Base-by-base conservation (phyloP, 495 filamentous ascomycete species). In the Xylaria longipes region DNA sequence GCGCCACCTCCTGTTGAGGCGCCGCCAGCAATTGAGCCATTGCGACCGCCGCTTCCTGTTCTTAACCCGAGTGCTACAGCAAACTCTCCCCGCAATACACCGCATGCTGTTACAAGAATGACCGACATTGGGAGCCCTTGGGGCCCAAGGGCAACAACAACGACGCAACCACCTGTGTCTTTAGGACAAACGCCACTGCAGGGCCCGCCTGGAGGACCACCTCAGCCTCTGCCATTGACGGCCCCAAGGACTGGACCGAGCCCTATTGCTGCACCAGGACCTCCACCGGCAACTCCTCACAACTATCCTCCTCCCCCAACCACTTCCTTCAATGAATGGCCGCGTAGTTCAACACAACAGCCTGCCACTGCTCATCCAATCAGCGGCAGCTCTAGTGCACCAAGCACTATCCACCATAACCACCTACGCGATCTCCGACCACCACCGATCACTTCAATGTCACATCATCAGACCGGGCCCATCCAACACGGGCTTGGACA, bases 351-450 rank as follows among this genome's bases (percentile, higher is more conserved):
- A n/a, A 69, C 81, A 76, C 76, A 81, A 65, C 66, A 78, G 57
- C 73, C 81, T n/a, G 73, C 79, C 22, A 70, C 79, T 33, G 45
- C 78, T 15, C 78, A 84, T 64, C 80, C 85, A 25, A 76, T 85
- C 25, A 86, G 84, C 72, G 81, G 82, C 46, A 72, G 72, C 64
- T 76, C 79, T 71, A 45, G 65, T 62, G 70, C 67, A 31, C 65
- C 75, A 5, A 74, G 65, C 66, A 61, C 58, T 41, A 84, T 83
- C 72, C 85, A 65, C 72, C 83, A 54, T 77, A 85, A 65, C 77
- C 82, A 66, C 77, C 82, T 73, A 78, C 80, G 60, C 31, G 80
- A 81, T 64, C 79, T 86, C 11, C 81, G 83, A 31, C 83, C 83
- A 0, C 82, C 81, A 17, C 79, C 82, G 11, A 80, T 83, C 35